Evolutionary conservation across 2,329 filamentous ascomycete genomes (phyloP).

Genomic region (Colletotrichum gloeosporioides): DNA sequence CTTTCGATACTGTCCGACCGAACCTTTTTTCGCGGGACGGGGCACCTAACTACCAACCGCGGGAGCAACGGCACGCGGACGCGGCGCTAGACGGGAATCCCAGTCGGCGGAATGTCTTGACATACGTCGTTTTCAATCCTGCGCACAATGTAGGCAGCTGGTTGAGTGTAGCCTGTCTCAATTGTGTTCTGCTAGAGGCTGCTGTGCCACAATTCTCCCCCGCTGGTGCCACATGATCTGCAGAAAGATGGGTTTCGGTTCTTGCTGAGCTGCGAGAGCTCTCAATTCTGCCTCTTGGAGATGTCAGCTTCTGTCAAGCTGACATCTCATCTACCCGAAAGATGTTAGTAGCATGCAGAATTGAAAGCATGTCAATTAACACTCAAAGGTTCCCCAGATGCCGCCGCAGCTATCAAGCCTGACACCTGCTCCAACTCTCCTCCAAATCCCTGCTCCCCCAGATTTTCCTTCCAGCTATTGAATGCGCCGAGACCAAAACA

Average conservation of each 20-base stretch:
- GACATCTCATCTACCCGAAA: rapidly evolving
- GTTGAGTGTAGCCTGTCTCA: background rate
- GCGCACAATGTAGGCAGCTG: background rate
- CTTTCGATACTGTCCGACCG: background rate
- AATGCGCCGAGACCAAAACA: background rate
- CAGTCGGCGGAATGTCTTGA: slow-evolving; percentile 11
- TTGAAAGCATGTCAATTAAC: background rate
- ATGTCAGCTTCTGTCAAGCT: no score
- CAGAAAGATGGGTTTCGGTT: background rate
- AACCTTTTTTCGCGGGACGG: background rate
- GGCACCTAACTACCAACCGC: background rate
- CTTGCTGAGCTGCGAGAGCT: background rate
- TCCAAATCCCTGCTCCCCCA: background rate
- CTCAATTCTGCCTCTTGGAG: background rate
- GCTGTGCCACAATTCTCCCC: background rate
- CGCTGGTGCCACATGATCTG: background rate
- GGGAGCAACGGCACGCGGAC: background rate
- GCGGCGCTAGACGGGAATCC: background rate
- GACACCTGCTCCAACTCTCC: background rate
- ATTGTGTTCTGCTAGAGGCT: background rate
- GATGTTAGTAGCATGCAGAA: background rate
- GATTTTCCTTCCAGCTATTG: background rate
- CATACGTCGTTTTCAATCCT: slow-evolving; percentile 15
- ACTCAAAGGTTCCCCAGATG: background rate
- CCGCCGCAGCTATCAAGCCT: background rate